Evolutionary conservation across 2,329 filamentous ascomycete species (phyloP), one percentile per base, ranked within the genome.

Genomic region (Fusarium pseudonygamai): DNA sequence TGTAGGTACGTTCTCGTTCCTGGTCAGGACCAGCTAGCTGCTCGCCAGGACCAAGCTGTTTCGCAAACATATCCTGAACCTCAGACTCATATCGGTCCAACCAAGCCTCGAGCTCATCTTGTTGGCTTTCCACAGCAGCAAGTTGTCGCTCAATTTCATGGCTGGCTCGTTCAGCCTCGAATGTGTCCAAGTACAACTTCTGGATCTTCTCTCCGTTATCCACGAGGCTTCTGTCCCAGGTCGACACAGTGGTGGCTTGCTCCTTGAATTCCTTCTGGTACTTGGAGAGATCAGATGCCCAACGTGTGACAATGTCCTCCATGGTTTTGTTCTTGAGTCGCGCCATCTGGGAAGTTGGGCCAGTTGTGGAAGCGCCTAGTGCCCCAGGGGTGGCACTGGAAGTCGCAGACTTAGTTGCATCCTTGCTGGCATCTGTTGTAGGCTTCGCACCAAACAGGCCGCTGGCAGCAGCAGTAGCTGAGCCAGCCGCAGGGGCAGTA

Each of bases 301-400:
- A 99, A 37, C 95, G 91, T 8, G 94, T 98, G 74, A 99, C 95
- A 73, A 99, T 98, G 81, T 99, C 96, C 79, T 99, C 96, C 93
- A 99, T 98, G 1, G 96, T 97, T 85, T 97, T 98, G 83, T 98
- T 97, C 86, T 97, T 97, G 42, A 99, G 87, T 34, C 96, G 92
- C 8, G 96, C 96, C 78, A 97, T 91, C 64, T 95, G 92, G 22
- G 96, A 96, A 6, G 92, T 86, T 4, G 95, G 94, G 0, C 95
- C 95, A 39, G 90, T 87, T 7, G 93, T 97, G 3, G 95, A 97
- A 34, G 91, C 90, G 24, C 90, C 91, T 55, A 96, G 84, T 34
- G 80, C 74, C 50, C 80, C 86, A 30, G 83, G 74, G 16, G 79
- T 78, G 26, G 78, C 76, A 42, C 67, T 80, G 47, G 80, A 77